A percentile compares a stretch with the other conserved stretches of the same genome.
Conservation (phyloP, 2,329 filamentous ascomycete species). For the Colletotrichum incanum region DNA sequence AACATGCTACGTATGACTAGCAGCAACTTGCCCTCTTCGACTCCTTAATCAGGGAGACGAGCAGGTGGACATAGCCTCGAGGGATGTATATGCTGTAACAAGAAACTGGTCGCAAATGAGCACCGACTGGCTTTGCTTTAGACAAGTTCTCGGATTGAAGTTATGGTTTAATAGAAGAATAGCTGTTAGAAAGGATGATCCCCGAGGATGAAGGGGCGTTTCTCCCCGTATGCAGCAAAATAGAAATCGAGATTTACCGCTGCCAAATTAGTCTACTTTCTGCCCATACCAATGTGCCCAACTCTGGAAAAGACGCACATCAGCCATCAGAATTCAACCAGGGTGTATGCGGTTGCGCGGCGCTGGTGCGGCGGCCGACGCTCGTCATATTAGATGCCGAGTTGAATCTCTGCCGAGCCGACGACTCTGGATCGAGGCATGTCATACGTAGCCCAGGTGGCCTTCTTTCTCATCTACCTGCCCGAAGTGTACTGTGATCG, state of each 20-base stretch:
- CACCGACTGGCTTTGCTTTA: neutral
- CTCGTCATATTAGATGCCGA: slow-evolving; percentile 16
- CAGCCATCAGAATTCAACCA: neutral
- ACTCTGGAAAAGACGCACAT: neutral
- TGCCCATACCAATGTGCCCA: no score
- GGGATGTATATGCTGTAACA: neutral
- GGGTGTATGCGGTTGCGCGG: slow-evolving; percentile 11
- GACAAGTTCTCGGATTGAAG: no score
- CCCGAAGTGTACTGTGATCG: no score
- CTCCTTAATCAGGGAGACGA: neutral
- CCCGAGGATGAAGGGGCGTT: neutral
- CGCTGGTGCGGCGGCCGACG: neutral
- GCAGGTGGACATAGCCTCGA: neutral
- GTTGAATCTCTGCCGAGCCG: no score
- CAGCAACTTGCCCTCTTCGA: neutral
- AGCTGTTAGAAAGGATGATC: neutral
- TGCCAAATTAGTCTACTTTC: no score
- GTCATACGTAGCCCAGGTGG: neutral
- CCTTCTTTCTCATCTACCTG: neutral
- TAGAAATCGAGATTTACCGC: no score
- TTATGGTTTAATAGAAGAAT: neutral
- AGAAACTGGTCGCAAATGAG: neutral
- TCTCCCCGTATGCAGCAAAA: neutral
- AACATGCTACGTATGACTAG: neutral
- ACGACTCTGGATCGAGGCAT: neutral